Base-by-base conservation (phyloP, 306 rosid genomes). In the Parietaria judaica region DNA sequence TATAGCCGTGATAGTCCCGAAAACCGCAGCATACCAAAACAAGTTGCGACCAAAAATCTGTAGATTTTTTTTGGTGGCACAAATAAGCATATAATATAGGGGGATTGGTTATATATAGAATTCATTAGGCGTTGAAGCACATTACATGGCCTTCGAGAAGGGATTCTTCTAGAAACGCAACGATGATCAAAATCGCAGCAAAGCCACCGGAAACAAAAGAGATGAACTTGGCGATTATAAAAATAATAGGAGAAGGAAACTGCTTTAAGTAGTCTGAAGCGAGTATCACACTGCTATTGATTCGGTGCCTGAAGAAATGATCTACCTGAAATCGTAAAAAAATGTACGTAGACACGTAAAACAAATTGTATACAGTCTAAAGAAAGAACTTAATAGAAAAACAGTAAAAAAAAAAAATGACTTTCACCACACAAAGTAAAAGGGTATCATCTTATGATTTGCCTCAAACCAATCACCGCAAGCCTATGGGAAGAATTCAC, bases 141-240 rank as follows among this genome's bases (percentile, higher is more conserved):
- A 74, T 78, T 88, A 92, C 96, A 76, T 92, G 95, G 58, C 97
- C 99, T 79, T 92, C 99, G 11, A 92, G 90, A 70, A 92, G 82
- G 54, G 96, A 88, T 69, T 92, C 99, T 66, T 88, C 96, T 15
- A 86, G 85, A 71, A 92, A 86, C 60, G 95, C 95, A 41, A 92
- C 74, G 73, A 92, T 88, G 75, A 92, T 84, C 70, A 92, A 79
- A 46, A 88, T 72, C 51, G 96, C 99, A 80, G 95, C 95, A 70
- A 92, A 88, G 68, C 96, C 99, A 46, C 99, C 96, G 39, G 84
- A 84, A 59, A 92, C 90, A 66, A 86, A 88, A 55, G 95, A 84
- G 78, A 92, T 76, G 85, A 92, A 84, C 83, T 86, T 92, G 17
- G 90, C 90, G 70, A 92, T 70, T 45, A 82, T 84, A 44, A 88